Conservation (phyloP, 495 filamentous ascomycete genomes). For the Bryoglossum gracile region DNA sequence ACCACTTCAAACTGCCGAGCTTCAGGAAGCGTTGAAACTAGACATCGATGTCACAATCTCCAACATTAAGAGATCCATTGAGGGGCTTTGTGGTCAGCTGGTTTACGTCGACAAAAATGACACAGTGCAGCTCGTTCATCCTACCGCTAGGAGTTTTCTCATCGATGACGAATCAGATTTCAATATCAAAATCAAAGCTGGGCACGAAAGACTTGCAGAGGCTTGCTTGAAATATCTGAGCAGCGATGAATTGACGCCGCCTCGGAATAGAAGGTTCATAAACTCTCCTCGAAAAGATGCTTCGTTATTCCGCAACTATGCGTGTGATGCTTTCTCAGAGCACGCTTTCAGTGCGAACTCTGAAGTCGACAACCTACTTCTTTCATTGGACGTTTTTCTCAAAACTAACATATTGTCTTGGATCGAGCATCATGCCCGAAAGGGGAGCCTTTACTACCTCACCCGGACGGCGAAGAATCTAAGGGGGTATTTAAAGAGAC, state of each 20-base stretch:
- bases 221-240: slow-evolving; percentile 27
- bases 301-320: slow-evolving; percentile 17
- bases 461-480: slow-evolving; percentile 28
- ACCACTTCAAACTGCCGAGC: slow-evolving; percentile 9
- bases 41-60: slow-evolving; percentile 7
- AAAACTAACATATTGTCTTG: slow-evolving; percentile 30
- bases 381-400: slow-evolving; percentile 26
- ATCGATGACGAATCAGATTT: slow-evolving; percentile 25
- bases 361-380: slow-evolving; percentile 8
- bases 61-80: slow-evolving; percentile 5
- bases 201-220: slow-evolving; percentile 25
- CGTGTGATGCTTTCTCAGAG: slow-evolving; percentile 26
- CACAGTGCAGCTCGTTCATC: slow-evolving; percentile 34
- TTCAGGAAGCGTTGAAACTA: slow-evolving; percentile 14
- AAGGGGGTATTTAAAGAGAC: slow-evolving; percentile 24
- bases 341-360: slow-evolving; percentile 24
- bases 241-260: slow-evolving; percentile 25
- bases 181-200: slow-evolving; percentile 22
- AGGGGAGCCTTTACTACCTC: slow-evolving; percentile 22
- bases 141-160: slow-evolving; percentile 30
- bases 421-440: slow-evolving; percentile 31
- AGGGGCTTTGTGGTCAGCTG: slow-evolving; percentile 31
- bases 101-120: slow-evolving; percentile 28
- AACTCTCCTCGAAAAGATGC: no score
- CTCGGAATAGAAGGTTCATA: slow-evolving; percentile 16